Evolutionary conservation across 768 basidiomycete genomes (phyloP).

Genomic region (Boletales sp.): DNA sequence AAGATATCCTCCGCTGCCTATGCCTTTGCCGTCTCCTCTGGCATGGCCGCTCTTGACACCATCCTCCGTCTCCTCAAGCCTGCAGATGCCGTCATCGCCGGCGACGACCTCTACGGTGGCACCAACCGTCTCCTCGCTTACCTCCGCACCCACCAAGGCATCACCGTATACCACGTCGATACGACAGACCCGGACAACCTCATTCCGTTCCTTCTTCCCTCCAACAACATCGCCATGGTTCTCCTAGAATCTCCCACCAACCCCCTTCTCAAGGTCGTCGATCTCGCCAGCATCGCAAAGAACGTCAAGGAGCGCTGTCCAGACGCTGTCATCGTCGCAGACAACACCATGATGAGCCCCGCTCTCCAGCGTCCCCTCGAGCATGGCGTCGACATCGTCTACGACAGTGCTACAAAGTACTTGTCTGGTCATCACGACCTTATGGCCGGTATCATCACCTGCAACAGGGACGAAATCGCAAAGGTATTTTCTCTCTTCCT

Average conservation of each 20-base stretch:
- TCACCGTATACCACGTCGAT: constrained; percentile 90
- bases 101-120: constrained; percentile 96
- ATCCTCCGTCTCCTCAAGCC: constrained; percentile 93
- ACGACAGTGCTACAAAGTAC: constrained; percentile 98
- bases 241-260: constrained; percentile 97
- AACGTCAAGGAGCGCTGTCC: constrained; percentile 81
- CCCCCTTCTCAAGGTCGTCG: constrained; percentile 91
- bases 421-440: constrained; percentile 97
- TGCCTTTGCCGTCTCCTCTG: constrained; percentile 91
- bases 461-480: constrained; percentile 86
- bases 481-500: constrained; percentile 45
- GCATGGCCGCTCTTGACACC: constrained; percentile 97
- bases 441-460: constrained; percentile 95
- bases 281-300: constrained; percentile 78
- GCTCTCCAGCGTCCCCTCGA: constrained; percentile 94
- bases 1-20: constrained; percentile 92
- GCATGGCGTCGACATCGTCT: constrained; percentile 94
- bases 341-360: constrained; percentile 99
- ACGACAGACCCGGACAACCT: constrained; percentile 74
- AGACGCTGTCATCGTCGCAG: constrained; percentile 82
- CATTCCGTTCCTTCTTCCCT: constrained; percentile 55
- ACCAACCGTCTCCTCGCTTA: constrained; percentile 94
- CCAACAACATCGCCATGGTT: constrained; percentile 85
- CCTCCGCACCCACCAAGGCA: constrained; percentile 81
- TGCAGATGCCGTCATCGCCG: constrained; percentile 92